Evolutionary conservation across 2,329 filamentous ascomycete genomes (phyloP), one percentile per base, ranked within the genome.

Genomic region (Colletotrichum orbiculare): DNA sequence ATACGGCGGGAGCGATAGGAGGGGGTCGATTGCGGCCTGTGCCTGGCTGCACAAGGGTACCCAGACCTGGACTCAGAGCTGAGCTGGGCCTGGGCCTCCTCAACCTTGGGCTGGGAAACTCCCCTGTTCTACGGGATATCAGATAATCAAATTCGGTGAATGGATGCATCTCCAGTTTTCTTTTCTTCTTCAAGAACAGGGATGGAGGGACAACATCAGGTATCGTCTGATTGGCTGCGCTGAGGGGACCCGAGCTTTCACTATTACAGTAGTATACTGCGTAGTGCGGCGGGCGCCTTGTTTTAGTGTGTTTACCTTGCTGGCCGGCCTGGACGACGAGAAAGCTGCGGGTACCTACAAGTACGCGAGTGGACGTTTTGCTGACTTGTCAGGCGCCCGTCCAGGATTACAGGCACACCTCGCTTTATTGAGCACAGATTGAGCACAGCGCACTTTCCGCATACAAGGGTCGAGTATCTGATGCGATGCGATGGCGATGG

Each of bases 241-340:
- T 4, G 43, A 15, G 38, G 25, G 37, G 37, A 47, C 41, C 25
- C 47, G 55, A 58, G 46, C 55, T 58, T 58, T 58, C 50, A 50
- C 50, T 58, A 58, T 45, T 45, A n/a, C n/a, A n/a, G n/a, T n/a
- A 10, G 15, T 15, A 15, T 15, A 15, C 17, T 46, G 13, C 48
- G 33, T 45, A 10, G 17, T 46, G 13, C 48, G 33, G 13, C 48
- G 47, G 33, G 13, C 49, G 47, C 55, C 55, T 50, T 58, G 55
- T 58, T 58, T 58, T 48, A 58, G 55, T 46, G 55, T 45, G 35
- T 41, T n/a, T 57, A 49, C 37, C 55, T 58, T 45, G 45, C 42
- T 49, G 45, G 39, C 25, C 25, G 25, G 25, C 4, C 25, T 25
- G 11, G 12, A 38, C 13, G 48, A 10, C 33, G 17, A 13, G 52